These are phyloP conservation scores for Solanum medicagineum DNA, from an alignment of 257 asterid genomes.

Conservation along the genomic window DNA sequence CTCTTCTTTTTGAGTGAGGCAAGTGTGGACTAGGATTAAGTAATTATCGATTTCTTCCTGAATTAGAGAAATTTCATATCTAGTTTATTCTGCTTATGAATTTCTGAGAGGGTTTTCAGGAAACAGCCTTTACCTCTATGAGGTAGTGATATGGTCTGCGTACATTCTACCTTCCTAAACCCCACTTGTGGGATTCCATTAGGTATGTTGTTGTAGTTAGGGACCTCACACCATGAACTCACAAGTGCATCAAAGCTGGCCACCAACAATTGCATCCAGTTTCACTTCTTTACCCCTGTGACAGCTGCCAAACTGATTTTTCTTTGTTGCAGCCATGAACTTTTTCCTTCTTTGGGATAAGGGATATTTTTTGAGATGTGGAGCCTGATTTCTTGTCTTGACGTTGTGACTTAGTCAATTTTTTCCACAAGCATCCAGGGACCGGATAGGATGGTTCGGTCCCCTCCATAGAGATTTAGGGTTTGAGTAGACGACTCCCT, in stretches of 20 bases:
- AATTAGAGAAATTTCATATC: background rate
- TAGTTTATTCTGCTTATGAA: no score
- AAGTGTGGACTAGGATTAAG: background rate
- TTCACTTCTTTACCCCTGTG: background rate
- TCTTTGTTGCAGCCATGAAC: background rate
- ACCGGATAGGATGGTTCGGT: background rate
- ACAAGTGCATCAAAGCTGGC: background rate
- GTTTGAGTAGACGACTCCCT: background rate
- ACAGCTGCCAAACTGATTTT: background rate
- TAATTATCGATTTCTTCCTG: background rate
- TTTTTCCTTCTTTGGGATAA: background rate
- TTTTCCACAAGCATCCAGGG: background rate
- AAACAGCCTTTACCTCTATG: no score
- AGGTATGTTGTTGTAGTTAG: background rate
- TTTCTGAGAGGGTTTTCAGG: no score
- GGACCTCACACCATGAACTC: slow-evolving; percentile 8
- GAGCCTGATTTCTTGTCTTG: background rate
- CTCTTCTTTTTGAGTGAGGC: background rate
- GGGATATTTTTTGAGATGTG: background rate
- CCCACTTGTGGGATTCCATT: no score
- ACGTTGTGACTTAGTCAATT: background rate
- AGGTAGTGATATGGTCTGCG: no score
- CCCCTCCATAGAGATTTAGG: background rate
- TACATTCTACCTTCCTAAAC: no score
- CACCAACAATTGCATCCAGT: background rate